Evolutionary conservation across 2,329 filamentous ascomycete species (phyloP).

Genomic region (Neofusicoccum sp.): DNA sequence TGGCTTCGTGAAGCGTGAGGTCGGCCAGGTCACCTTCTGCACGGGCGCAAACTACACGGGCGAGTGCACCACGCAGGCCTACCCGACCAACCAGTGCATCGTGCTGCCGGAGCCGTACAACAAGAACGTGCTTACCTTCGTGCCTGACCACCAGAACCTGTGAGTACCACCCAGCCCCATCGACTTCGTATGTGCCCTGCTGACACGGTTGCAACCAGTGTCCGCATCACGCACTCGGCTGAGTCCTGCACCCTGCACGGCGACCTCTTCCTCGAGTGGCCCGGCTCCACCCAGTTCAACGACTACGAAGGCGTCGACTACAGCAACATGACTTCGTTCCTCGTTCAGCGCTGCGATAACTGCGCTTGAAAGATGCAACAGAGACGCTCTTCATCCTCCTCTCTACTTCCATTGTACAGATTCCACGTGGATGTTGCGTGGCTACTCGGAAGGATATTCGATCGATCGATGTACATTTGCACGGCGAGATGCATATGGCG

Average conservation of each 20-base stretch:
- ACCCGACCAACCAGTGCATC: slow-evolving; percentile 12
- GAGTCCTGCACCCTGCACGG: slow-evolving; percentile 16
- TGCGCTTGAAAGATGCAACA: not conserved
- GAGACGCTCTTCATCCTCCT: not conserved
- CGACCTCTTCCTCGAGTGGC: slow-evolving; percentile 17
- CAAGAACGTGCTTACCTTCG: slow-evolving; percentile 6
- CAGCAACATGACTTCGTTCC: slow-evolving; percentile 12
- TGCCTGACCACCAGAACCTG: slow-evolving; percentile 5
- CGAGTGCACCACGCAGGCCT: slow-evolving; percentile 2
- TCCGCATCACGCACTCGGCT: slow-evolving; percentile 3
- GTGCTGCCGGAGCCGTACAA: slow-evolving; percentile 8
- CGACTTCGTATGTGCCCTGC: not conserved
- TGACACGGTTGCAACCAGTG: not conserved
- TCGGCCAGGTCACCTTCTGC: slow-evolving; percentile 7
- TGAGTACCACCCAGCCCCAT: not conserved
- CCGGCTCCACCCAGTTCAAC: slow-evolving; percentile 6
- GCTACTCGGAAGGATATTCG: not conserved
- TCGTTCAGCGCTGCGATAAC: slow-evolving; percentile 3
- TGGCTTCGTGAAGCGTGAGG: slow-evolving; percentile 14
- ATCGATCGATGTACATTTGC: not conserved
- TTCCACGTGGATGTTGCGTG: not conserved
- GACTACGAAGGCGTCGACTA: slow-evolving; percentile 13
- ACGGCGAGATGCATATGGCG: not conserved
- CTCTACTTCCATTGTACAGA: not conserved
- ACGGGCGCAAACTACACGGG: slow-evolving; percentile 13